Evolutionary conservation across 306 rosid species (phyloP), one percentile per base, ranked within the genome.

Genomic region (Aeschynomene evenia): DNA sequence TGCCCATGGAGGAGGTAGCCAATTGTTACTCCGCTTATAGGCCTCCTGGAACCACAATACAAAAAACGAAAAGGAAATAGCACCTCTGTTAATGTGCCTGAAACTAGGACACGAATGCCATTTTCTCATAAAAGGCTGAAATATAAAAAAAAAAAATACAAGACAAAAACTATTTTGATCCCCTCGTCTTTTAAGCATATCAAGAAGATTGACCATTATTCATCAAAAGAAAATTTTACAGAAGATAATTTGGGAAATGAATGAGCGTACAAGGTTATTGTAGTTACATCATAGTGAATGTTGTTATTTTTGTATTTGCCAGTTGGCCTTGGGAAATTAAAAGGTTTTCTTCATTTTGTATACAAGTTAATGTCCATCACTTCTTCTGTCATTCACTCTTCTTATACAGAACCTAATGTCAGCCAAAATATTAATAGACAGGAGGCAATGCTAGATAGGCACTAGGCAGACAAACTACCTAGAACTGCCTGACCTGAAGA

Each of bases 1-100:
- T 55, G 96, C 84, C 98, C 98, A 93, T 52, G 90, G 89, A 85
- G 98, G 96, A 64, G 98, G 98, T 65, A 88, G 58, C 98, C 97
- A 85, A 73, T 84, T 85, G 81, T 86, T 93, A 76, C 80, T 87
- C 34, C 85, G 83, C 87, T 74, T 90, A 78, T 83, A 70, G 46
- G 97, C 98, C 77, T 85, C 98, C 98, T 93, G 96, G 55, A 82
- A 49, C 50, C 75, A 64, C 24, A 68, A 15, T 37, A 67, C 45
- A 34, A 70, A 42, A 26, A 1, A n/a, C n/a, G 10, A 28, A 50
- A 67, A 7, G 26, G 7, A 9, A 53, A 56, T 39, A 60, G 29
- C 22, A 39, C 22, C 12, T 23, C 55, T n/a, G 28, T 75, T 15
- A 72, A 77, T 50, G 20, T 22, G 70, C 34, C 59, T 4, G 15